Base-by-base conservation (phyloP, 768 basidiomycete species). In the Mrakia frigida region DNA sequence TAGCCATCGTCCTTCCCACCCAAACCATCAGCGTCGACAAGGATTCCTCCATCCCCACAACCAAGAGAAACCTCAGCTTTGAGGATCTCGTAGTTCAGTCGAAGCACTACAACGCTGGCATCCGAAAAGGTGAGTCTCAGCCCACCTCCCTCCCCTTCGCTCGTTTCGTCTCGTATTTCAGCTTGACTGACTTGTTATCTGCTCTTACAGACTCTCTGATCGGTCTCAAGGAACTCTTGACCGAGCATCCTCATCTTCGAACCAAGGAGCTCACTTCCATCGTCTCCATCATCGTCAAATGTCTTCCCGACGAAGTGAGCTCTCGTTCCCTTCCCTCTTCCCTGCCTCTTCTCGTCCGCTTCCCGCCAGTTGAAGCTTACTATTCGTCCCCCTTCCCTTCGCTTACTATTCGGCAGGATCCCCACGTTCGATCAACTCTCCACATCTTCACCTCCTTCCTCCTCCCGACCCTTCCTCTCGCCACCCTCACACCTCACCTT, bases 1-100 rank as follows among this genome's bases (percentile, higher is more conserved):
- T 67, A 98, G 95, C 93, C 33, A 96, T 98, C 82, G 91, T 90
- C 33, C 86, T 98, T 41, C 96, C 95, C 0, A 87, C 87, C 0
- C 96, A 98, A 84, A 90, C 89, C 50, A 92, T 94, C 78, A 83
- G 86, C 3, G 80, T 85, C 21, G 86, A 89, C 73, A 90, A 88
- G 81, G 86, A 88, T 73, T 82, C 83, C 6, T 82, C 83, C 61
- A 85, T 86, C 25, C 93, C 93, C 6, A 89, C 88, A 0, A 98
- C 95, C 0, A 90, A 85, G 80, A 86, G 92, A 65, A 91, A 90
- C 78, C 87, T 92, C 28, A 88, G 89, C 0, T 87, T 97, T 60
- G 86, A 88, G 35, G 92, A 97, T 81, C 86, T 98, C 35, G 83
- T 94, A 53, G 83, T 87, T 13, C 90, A 93, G 79, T 83, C 92